phyloP scores from a whole-genome alignment of 257 asterid genomes.

The Jaltomata sinuosa region DNA sequence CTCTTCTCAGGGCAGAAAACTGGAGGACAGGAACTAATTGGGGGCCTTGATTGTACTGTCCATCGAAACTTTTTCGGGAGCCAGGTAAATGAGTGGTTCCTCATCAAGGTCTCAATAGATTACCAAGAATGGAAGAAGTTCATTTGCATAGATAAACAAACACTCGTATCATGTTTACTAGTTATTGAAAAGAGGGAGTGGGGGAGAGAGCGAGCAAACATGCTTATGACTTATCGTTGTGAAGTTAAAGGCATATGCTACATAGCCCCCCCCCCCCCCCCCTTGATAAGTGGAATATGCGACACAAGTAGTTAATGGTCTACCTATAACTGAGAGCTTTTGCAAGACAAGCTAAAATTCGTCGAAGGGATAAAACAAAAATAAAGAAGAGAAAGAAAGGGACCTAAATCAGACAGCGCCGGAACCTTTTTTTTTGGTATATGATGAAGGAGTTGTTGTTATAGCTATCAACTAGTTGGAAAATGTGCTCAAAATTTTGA shows the following conservation, averaged over 20 bases:
- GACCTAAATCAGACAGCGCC: neutral
- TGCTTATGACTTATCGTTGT: neutral
- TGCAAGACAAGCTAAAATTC: no score
- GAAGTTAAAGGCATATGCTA: neutral
- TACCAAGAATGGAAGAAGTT: neutral
- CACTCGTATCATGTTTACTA: neutral
- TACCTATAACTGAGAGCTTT: neutral
- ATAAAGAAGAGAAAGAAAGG: no score
- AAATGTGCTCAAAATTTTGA: neutral
- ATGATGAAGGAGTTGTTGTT: neutral
- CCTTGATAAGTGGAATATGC: neutral
- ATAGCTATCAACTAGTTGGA: neutral
- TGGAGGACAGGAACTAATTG: slow-evolving; percentile 93
- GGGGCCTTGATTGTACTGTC: slow-evolving; percentile 92
- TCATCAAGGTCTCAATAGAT: neutral
- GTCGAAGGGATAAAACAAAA: no score
- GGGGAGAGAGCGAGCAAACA: neutral
- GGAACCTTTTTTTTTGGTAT: neutral
- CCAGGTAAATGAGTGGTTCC: neutral
- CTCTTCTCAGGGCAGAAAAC: slow-evolving; percentile 65
- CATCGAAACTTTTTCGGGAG: slow-evolving; percentile 37
- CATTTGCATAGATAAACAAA: neutral
- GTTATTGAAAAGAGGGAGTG: neutral
- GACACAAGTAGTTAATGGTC: neutral
- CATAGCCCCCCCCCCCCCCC: neutral